Percentiles rank a stretch among this genome's conserved stretches.
Conservation (phyloP, 2,329 filamentous ascomycete genomes). For the Phoma herbarum region DNA sequence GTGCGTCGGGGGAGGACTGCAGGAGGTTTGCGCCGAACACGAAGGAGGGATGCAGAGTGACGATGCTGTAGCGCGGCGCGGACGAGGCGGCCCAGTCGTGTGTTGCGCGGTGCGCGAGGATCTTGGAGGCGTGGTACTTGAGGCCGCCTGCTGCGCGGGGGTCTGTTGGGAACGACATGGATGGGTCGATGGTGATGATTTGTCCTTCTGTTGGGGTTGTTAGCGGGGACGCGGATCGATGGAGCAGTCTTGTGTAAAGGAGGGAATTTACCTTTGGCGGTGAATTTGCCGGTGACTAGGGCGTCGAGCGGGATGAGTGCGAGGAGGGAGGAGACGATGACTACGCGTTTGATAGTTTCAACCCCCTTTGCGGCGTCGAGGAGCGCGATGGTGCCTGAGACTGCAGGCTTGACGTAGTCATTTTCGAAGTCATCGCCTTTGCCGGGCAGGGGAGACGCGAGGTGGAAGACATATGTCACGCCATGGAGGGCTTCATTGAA, state of each 20-base stretch:
- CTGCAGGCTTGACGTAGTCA: conserved; percentile 38
- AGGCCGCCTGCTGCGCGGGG: conserved; percentile 12
- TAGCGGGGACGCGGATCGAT: too few species aligned
- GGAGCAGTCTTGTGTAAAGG: too few species aligned
- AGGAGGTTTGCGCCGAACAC: conserved; percentile 36
- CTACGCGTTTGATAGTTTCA: conserved; percentile 35
- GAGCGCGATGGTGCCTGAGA: conserved; percentile 35
- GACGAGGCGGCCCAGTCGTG: conserved; percentile 28
- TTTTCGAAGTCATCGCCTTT: conserved; percentile 25
- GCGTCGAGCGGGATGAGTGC: conserved; percentile 27
- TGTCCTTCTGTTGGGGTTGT: conserved; percentile 5
- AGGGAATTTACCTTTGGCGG: conserved; percentile 8
- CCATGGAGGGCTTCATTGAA: conserved; percentile 29
- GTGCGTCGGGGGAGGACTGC: conserved; percentile 24
- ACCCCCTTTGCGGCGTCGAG: conserved; percentile 33
- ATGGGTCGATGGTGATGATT: conserved; percentile 21
- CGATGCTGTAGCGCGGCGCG: conserved; percentile 32
- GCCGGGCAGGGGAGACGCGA: conserved; percentile 41
- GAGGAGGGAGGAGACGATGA: conserved; percentile 37
- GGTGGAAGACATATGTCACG: conserved; percentile 40
- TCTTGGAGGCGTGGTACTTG: conserved; percentile 35
- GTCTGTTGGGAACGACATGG: conserved; percentile 16
- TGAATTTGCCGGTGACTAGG: neutral
- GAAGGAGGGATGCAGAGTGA: conserved; percentile 38
- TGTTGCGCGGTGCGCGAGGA: conserved; percentile 41